Conservation (phyloP, 768 basidiomycete genomes). For the Lactifluus hygrophoroides region DNA sequence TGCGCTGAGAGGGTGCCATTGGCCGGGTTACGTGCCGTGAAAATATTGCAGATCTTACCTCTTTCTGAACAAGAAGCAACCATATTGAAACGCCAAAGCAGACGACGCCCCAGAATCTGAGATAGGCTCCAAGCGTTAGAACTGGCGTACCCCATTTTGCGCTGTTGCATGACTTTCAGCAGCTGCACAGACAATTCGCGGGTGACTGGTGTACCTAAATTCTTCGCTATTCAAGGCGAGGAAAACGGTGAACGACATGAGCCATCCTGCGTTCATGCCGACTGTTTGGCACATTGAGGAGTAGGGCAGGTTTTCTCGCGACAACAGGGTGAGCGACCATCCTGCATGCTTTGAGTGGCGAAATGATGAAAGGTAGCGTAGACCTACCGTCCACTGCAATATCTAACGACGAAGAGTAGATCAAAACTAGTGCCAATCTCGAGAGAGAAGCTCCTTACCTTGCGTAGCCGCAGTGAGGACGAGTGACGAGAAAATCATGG, state of each 20-base stretch:
- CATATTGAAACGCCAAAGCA: slow-evolving; percentile 84
- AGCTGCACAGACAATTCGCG: background rate
- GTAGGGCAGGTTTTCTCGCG: slow-evolving; percentile 88
- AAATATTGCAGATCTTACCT: slow-evolving; percentile 44
- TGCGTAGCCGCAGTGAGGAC: slow-evolving; percentile 98
- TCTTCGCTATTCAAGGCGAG: slow-evolving; percentile 92
- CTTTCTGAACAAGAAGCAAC: slow-evolving; percentile 80
- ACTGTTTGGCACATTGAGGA: slow-evolving; percentile 98
- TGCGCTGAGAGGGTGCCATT: slow-evolving; percentile 44
- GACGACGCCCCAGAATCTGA: slow-evolving; percentile 76
- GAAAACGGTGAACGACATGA: slow-evolving; percentile 95
- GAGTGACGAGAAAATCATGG: slow-evolving; percentile 79
- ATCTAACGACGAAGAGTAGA: slow-evolving; percentile 45
- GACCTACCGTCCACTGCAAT: slow-evolving; percentile 91
- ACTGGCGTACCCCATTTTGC: slow-evolving; percentile 71
- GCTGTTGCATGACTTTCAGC: slow-evolving; percentile 28
- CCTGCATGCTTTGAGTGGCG: slow-evolving; percentile 33
- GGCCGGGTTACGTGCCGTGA: background rate
- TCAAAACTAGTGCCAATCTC: slow-evolving; percentile 15
- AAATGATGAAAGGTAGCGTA: slow-evolving; percentile 28
- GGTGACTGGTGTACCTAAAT: slow-evolving; percentile 50
- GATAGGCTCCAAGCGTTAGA: slow-evolving; percentile 65
- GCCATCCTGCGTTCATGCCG: slow-evolving; percentile 91
- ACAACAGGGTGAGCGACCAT: slow-evolving; percentile 79
- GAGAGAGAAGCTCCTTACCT: slow-evolving; percentile 40